Percentiles rank a stretch among this genome's conserved stretches.
These are phyloP conservation scores for Boletus semigastroideus DNA, from an alignment of 1,284 basidiomycete genomes.

Conservation along the genomic window DNA sequence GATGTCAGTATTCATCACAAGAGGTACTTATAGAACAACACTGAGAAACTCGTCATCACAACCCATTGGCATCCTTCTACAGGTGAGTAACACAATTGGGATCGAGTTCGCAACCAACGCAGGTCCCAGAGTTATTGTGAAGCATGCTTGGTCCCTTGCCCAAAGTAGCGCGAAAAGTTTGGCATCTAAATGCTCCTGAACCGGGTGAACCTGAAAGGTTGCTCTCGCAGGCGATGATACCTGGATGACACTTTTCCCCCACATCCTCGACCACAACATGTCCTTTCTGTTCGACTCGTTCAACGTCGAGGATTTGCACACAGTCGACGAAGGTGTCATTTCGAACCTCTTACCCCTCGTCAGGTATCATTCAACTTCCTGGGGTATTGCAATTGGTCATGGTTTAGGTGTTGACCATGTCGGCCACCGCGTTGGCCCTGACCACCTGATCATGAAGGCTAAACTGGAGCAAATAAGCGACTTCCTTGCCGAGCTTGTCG, in stretches of 20 bases:
- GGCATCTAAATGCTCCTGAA: too few relatives aligned
- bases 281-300: constrained; percentile 92
- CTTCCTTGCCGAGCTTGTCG: constrained; percentile 74
- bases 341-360: constrained; percentile 67
- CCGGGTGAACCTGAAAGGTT: constrained; percentile 48
- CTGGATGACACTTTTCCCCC: constrained; percentile 89
- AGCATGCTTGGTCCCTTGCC: too few relatives aligned
- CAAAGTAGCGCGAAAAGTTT: too few relatives aligned
- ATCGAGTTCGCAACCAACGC: too few relatives aligned
- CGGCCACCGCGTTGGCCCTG: constrained; percentile 91
- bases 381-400: constrained; percentile 91
- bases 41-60: too few relatives aligned
- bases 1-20: too few relatives aligned
- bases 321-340: constrained; percentile 94
- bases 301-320: constrained; percentile 97
- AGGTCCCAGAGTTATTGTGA: too few relatives aligned
- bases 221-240: constrained; percentile 97
- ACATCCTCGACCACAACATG: constrained; percentile 69
- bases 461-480: constrained; percentile 89
- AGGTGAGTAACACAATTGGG: too few relatives aligned
- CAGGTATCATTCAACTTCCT: constrained; percentile 43
- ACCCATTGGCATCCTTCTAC: too few relatives aligned
- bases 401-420: constrained; percentile 98
- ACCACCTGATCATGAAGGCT: constrained; percentile 81
- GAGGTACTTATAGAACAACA: too few relatives aligned